Conservation (phyloP, 768 basidiomycete species). For the Suillus plorans region DNA sequence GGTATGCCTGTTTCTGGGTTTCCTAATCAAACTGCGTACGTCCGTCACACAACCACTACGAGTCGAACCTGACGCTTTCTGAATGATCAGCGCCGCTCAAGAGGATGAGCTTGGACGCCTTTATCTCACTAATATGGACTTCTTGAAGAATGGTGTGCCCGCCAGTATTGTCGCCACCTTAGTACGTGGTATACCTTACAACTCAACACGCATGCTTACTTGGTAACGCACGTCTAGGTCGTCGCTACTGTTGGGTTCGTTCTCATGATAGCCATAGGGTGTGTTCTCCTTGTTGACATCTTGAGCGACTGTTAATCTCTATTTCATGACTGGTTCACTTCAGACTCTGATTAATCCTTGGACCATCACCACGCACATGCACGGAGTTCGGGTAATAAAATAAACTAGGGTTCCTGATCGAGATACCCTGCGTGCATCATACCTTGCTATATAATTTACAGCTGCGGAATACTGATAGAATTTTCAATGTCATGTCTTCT, state of each 20-base stretch:
- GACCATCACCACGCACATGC: neutral
- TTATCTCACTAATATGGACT: conserved; percentile 84
- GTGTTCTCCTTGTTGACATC: conserved; percentile 26
- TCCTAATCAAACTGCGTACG: conserved; percentile 95
- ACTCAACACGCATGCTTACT: neutral
- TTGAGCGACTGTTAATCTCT: neutral
- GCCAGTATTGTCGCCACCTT: conserved; percentile 88
- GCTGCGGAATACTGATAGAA: neutral
- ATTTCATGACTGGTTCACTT: neutral
- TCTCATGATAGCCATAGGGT: conserved; percentile 74
- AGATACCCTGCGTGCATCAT: neutral
- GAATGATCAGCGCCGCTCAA: conserved; percentile 70
- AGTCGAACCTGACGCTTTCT: conserved; percentile 6
- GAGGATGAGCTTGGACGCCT: conserved; percentile 92
- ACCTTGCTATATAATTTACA: neutral
- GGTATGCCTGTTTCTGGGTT: conserved; percentile 99
- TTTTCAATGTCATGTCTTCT: neutral
- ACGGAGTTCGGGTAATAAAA: neutral
- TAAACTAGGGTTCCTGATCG: neutral
- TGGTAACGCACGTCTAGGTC: conserved; percentile 46
- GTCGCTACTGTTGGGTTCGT: conserved; percentile 84
- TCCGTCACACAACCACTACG: conserved; percentile 15
- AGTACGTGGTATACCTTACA: conserved; percentile 41
- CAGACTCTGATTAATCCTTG: neutral
- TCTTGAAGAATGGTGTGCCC: conserved; percentile 91